Percentiles rank a stretch among this genome's conserved stretches.
phyloP scores from a whole-genome alignment of 2,329 filamentous ascomycete genomes.

The Paramyrothecium sp. region DNA sequence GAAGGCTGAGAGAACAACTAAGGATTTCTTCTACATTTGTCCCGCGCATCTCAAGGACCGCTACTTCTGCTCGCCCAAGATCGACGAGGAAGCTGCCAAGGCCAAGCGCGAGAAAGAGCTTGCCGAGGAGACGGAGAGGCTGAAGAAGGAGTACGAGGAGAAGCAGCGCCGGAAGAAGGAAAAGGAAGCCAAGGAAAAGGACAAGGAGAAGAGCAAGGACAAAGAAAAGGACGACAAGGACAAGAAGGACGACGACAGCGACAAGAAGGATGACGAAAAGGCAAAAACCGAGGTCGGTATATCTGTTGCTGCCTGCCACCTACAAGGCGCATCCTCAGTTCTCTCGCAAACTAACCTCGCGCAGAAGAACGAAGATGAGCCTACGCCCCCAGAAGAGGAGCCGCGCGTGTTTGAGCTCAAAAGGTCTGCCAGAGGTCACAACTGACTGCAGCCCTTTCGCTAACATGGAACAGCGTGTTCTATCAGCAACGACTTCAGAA shows the following conservation, averaged over 20 bases:
- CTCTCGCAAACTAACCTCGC: not conserved
- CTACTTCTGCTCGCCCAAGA: constrained; percentile 74
- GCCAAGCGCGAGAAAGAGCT: constrained; percentile 60
- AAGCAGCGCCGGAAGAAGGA: constrained; percentile 67
- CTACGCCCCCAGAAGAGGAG: constrained; percentile 52
- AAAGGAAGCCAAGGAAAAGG: constrained; percentile 59
- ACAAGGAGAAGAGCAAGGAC: constrained; percentile 46
- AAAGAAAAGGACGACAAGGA: constrained; percentile 44
- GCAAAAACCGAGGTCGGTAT: constrained; percentile 15
- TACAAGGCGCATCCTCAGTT: no score
- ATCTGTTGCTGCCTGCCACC: not conserved
- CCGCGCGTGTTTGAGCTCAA: constrained; percentile 82
- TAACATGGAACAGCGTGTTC: constrained; percentile 60
- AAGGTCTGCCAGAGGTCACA: constrained; percentile 49
- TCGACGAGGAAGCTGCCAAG: constrained; percentile 65
- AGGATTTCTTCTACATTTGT: constrained; percentile 92
- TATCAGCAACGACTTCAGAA: constrained; percentile 82
- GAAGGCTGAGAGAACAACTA: constrained; percentile 4
- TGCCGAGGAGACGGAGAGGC: constrained; percentile 61
- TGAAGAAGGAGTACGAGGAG: constrained; percentile 78
- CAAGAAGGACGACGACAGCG: constrained; percentile 38
- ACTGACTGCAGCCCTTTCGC: fast-evolving
- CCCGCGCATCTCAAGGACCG: constrained; percentile 77
- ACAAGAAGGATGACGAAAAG: constrained; percentile 33
- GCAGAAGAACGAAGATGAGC: constrained; percentile 18